These are phyloP conservation scores for Blastocystis hominis DNA, from an alignment of 352 stramenopile species.

Conservation along the genomic window DNA sequence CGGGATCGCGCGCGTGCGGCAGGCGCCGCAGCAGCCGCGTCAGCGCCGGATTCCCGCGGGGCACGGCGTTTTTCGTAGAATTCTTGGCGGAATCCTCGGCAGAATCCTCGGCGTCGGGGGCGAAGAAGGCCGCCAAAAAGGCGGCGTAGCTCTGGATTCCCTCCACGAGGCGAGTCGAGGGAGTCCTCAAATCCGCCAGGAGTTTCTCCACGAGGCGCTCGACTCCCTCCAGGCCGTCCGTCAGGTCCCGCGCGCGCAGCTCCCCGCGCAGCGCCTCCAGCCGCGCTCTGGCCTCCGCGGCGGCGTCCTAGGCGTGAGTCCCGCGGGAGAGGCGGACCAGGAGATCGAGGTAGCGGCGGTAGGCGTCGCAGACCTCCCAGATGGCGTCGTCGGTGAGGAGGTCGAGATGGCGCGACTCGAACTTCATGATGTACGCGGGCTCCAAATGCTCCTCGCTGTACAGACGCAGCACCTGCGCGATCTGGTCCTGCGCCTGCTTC, in stretches of 20 bases:
- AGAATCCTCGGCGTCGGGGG: not conserved
- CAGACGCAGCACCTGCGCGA: not conserved
- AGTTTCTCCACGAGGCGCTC: not conserved
- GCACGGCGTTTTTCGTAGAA: too few relatives aligned
- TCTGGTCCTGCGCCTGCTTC: conserved; percentile 14
- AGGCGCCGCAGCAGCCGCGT: not conserved
- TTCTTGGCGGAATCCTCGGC: too few relatives aligned
- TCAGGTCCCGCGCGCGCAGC: not conserved
- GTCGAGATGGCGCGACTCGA: not conserved
- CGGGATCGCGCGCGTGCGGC: not conserved
- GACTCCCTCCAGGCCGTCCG: not conserved
- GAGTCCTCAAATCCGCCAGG: not conserved
- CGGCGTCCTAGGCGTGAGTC: not conserved
- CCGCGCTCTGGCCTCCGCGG: not conserved
- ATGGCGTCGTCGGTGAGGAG: not conserved
- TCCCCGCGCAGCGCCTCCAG: not conserved
- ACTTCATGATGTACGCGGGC: conserved; percentile 35
- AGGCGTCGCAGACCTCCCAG: conserved; percentile 13
- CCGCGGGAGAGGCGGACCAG: not conserved
- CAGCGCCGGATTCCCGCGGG: not conserved
- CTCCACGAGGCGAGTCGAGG: not conserved
- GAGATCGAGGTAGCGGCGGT: conserved; percentile 8
- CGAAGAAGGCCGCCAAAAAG: not conserved
- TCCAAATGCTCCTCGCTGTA: conserved; percentile 20
- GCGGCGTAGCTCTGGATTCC: not conserved